Percentiles rank a stretch among this genome's conserved stretches.
phyloP scores from a whole-genome alignment of 495 filamentous ascomycete species.

The Daldinia loculata region DNA sequence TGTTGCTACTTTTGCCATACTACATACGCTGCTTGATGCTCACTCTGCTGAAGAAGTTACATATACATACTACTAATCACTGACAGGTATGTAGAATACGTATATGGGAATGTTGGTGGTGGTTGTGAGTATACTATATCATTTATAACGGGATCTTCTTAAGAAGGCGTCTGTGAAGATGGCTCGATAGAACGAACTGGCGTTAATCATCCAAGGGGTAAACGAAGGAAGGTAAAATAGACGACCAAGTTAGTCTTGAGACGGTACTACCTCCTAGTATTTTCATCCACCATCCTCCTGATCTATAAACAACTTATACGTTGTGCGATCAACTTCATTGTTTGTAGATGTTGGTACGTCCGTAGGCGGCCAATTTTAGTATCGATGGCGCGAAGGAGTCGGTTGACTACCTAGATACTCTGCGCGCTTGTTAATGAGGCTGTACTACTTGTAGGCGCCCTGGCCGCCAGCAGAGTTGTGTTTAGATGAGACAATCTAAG shows the following conservation, averaged over 20 bases:
- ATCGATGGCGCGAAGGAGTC: conserved; percentile 18
- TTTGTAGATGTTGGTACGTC: conserved; percentile 8
- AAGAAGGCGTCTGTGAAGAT: neutral
- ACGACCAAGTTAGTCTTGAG: conserved; percentile 15
- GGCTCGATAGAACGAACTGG: conserved; percentile 1
- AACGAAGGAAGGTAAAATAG: conserved; percentile 23
- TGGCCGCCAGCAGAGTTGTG: conserved; percentile 6
- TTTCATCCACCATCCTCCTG: conserved; percentile 32
- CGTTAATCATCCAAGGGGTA: conserved; percentile 18
- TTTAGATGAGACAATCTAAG: conserved; percentile 25
- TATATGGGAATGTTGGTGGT: neutral
- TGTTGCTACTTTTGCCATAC: conserved; percentile 1
- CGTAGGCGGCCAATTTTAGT: conserved; percentile 2
- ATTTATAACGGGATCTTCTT: neutral
- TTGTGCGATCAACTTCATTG: conserved; percentile 14
- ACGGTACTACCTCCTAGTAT: conserved; percentile 20
- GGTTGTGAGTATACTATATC: neutral
- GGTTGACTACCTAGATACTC: neutral
- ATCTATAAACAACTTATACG: conserved; percentile 36
- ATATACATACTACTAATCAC: neutral
- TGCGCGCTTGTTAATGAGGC: conserved; percentile 22
- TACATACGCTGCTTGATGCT: neutral
- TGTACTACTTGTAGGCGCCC: conserved; percentile 14
- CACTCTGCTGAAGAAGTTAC: neutral
- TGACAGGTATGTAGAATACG: neutral